Conservation (phyloP, 148 eudicot species). For the Persicaria maculosa region DNA sequence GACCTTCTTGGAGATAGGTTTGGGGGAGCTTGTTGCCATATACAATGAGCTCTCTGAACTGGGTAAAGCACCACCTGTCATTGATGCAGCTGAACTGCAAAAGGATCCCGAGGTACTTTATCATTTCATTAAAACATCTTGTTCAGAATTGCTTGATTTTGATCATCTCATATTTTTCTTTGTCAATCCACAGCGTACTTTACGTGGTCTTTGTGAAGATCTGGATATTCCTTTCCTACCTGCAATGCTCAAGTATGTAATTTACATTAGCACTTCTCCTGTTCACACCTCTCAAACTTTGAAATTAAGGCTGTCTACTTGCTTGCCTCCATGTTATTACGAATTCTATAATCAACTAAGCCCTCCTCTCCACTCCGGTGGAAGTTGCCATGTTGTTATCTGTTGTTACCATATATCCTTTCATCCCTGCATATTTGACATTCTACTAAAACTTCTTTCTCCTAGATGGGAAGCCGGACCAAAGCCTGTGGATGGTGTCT, state of each 20-base stretch:
- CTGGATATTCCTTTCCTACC: slow-evolving; percentile 78
- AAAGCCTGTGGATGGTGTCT: slow-evolving; percentile 67
- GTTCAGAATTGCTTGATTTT: background rate
- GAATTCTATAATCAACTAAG: background rate
- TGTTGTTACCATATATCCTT: background rate
- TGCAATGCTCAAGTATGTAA: slow-evolving; percentile 78
- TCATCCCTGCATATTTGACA: background rate
- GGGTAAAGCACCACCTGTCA: slow-evolving; percentile 71
- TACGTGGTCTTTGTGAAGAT: slow-evolving; percentile 79
- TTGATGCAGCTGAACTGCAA: slow-evolving; percentile 77
- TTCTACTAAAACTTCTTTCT: background rate
- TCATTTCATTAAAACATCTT: background rate
- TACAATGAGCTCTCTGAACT: slow-evolving; percentile 56
- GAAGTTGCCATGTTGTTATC: no score
- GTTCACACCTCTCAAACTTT: background rate
- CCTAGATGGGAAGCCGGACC: slow-evolving; percentile 96
- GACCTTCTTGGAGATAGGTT: slow-evolving; percentile 67
- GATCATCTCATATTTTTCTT: background rate
- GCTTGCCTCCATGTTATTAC: background rate
- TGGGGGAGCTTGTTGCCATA: slow-evolving; percentile 57
- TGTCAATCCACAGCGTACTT: slow-evolving; percentile 39
- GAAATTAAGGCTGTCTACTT: background rate
- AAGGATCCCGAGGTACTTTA: slow-evolving; percentile 71
- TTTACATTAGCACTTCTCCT: background rate
- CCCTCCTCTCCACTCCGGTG: background rate